Conservation (phyloP, 352 stramenopile genomes). For the Blastocystis sp. region DNA sequence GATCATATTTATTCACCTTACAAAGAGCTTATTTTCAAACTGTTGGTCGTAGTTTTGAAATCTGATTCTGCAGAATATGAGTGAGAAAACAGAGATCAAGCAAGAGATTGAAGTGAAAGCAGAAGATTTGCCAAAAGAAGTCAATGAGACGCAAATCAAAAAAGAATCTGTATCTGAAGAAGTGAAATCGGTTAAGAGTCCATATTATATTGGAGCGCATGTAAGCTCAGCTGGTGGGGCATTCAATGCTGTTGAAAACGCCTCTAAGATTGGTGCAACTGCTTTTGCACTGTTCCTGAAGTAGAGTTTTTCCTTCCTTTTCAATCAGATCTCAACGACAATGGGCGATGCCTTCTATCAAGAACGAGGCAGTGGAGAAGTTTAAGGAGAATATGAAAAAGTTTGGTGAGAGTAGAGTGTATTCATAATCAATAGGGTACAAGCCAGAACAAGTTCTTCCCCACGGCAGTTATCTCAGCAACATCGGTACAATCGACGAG, state of each 20-base stretch:
- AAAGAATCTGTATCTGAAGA: neutral
- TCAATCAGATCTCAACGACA: conserved; percentile 46
- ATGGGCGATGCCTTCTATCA: conserved; percentile 35
- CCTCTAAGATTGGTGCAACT: neutral
- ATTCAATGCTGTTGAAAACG: conserved; percentile 52
- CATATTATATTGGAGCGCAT: conserved; percentile 55
- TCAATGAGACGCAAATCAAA: neutral
- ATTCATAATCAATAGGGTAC: neutral
- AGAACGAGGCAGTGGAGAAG: neutral
- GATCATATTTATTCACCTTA: neutral
- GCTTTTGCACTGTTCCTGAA: conserved; percentile 60
- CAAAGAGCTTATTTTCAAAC: neutral
- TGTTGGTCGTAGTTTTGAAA: neutral
- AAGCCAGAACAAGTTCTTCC: conserved; percentile 26
- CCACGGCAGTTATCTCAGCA: conserved; percentile 42
- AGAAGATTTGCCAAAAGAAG: neutral
- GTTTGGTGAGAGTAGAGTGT: neutral
- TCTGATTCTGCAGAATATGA: neutral
- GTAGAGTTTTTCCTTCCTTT: neutral
- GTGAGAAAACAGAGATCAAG: too few species aligned
- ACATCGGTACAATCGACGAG: conserved; percentile 28
- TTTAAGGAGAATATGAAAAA: conserved; percentile 44
- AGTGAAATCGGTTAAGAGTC: neutral
- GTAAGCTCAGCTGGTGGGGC: conserved; percentile 29
- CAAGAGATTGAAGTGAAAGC: neutral